Percentiles rank a stretch among this genome's conserved stretches.
Evolutionary conservation across 2,329 filamentous ascomycete species (phyloP).

Genomic region (Aspergillus terreus): DNA sequence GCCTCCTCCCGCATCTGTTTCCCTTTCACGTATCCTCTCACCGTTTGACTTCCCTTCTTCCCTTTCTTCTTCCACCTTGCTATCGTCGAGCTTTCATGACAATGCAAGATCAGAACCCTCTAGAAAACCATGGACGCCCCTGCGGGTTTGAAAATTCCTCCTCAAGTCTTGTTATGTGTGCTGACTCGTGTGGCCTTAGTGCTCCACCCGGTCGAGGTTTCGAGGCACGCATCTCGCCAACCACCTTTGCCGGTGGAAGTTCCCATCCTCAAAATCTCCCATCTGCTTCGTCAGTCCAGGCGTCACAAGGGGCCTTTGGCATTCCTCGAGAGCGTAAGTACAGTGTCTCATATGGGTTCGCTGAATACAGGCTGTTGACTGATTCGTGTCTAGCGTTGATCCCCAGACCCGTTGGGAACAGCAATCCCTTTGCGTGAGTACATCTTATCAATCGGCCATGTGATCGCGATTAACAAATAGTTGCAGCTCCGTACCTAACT

Average conservation of each 20-base stretch:
- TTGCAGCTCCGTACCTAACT: neutral
- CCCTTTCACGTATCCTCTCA: neutral
- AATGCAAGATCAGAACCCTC: conserved; percentile 1
- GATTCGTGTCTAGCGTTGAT: neutral
- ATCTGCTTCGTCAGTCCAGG: too few relatives aligned
- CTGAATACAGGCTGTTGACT: neutral
- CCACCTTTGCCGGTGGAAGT: neutral
- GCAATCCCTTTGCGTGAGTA: neutral
- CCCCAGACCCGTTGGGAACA: neutral
- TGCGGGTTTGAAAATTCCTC: conserved; percentile 1
- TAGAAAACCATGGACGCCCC: neutral
- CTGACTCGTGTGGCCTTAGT: conserved; percentile 1
- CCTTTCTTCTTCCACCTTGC: neutral
- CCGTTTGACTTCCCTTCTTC: neutral
- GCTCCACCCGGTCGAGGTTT: neutral
- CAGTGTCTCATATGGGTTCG: neutral
- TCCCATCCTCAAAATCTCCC: too few relatives aligned
- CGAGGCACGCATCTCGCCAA: neutral
- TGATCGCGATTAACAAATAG: too few relatives aligned
- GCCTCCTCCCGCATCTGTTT: neutral
- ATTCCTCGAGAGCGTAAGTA: neutral
- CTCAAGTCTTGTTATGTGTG: neutral
- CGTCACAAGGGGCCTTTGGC: neutral
- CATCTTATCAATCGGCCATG: neutral
- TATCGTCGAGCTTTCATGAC: neutral